A percentile compares a stretch with the other conserved stretches of the same genome.
Evolutionary conservation across 2,329 filamentous ascomycete genomes (phyloP).

Genomic region (Metarhizium humberi): DNA sequence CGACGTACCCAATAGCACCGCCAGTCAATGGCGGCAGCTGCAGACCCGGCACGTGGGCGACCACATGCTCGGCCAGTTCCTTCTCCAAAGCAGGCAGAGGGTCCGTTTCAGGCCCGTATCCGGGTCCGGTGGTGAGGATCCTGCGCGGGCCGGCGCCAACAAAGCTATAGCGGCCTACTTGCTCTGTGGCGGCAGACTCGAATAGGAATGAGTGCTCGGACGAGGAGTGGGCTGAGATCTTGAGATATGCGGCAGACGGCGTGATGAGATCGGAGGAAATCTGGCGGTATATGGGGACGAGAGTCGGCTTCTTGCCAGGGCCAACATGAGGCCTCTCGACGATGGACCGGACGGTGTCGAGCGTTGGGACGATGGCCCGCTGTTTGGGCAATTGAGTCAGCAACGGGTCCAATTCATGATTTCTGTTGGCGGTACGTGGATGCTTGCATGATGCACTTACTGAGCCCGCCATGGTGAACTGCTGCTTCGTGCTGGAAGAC

Average conservation of each 20-base stretch:
- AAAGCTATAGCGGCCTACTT: slow-evolving; percentile 91
- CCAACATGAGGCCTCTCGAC: slow-evolving; percentile 25
- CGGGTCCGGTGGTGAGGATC: slow-evolving; percentile 77
- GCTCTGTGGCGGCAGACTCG: slow-evolving; percentile 90
- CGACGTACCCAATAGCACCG: slow-evolving; percentile 91
- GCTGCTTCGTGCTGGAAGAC: slow-evolving; percentile 1
- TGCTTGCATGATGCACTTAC: slow-evolving; percentile 12
- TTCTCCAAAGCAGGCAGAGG: slow-evolving; percentile 74
- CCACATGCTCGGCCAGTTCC: slow-evolving; percentile 69
- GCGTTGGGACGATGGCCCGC: slow-evolving; percentile 34
- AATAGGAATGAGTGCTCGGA: slow-evolving; percentile 87
- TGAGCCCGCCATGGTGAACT: slow-evolving; percentile 17
- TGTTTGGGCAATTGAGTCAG: slow-evolving; percentile 13
- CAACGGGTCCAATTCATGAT: background rate
- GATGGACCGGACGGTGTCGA: slow-evolving; percentile 35
- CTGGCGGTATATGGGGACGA: slow-evolving; percentile 74
- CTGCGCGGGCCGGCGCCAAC: slow-evolving; percentile 74
- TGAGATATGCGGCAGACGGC: slow-evolving; percentile 90
- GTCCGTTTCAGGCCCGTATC: slow-evolving; percentile 75
- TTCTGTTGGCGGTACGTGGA: background rate
- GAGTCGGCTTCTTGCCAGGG: slow-evolving; percentile 43
- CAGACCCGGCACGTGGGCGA: slow-evolving; percentile 75
- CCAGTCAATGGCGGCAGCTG: slow-evolving; percentile 79
- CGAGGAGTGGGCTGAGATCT: slow-evolving; percentile 58
- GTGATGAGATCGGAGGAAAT: slow-evolving; percentile 90